Evolutionary conservation across 805 yeast species (phyloP), one percentile per base, ranked within the genome.

Genomic region (Ogataea ramenticola): DNA sequence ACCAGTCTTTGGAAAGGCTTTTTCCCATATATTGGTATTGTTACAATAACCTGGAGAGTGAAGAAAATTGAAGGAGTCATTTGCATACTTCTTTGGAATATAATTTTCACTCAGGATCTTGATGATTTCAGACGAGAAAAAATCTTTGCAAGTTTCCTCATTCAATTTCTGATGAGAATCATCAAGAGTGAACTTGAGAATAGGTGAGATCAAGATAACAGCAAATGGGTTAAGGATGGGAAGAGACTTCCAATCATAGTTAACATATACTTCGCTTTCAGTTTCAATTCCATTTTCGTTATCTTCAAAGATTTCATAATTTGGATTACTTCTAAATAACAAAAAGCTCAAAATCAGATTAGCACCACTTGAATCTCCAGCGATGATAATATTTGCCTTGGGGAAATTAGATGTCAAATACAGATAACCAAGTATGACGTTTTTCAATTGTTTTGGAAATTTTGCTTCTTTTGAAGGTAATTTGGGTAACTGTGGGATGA

Each of bases 281-380:
- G n/a, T n/a, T 9, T n/a, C 37, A 20, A 34, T 11, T 19, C 4
- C n/a, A 20, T 3, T 19, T 5, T 43, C 43, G 1, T 47, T 40
- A 9, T 48, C 47, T 3, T 38, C 49, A 26, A 46, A 48, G 9
- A 52, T 46, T 1, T 38, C 44, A 27, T 51, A 54, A 16, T 50
- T 48, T 0, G 74, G 71, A n/a, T 50, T 36, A n/a, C 61, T 56
- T 27, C 65, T 52, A 48, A 67, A 69, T 17, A 69, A 57, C 41
- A 72, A 43, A 42, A 69, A 50, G 12, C 68, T 52, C 39, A 72
- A 47, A 3, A 61, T 58, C 33, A 71, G 47, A n/a, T 68, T 70
- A 0, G 73, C 79, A 1, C 81, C 80, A 4, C 66, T 55, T 0
- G 79, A 72, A 42, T 75, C 79, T 0, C 80, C 80, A 40, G 62